Evolutionary conservation across 345 rosid genomes (phyloP), one percentile per base, ranked within the genome.

Genomic region (Melaleuca alternifolia): DNA sequence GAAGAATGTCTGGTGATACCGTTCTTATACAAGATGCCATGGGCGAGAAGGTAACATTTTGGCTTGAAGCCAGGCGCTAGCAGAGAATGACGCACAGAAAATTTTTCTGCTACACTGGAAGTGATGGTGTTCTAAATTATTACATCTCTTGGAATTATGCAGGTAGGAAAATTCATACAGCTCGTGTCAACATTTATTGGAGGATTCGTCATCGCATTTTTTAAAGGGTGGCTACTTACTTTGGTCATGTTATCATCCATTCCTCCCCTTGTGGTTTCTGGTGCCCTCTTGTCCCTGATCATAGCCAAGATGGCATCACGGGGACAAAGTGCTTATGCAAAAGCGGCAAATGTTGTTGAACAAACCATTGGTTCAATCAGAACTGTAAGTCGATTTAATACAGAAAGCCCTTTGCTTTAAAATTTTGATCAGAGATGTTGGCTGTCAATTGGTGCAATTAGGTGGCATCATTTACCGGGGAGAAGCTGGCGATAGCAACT

Each of bases 1-100:
- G 97, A 24, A 94, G 99, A 89, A 96, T 96, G 99, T 96, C 99
- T 6, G 98, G 99, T 48, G 99, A 96, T 89, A 96, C 98, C 7
- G 99, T 94, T 76, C 94, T 96, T 50, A 96, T 96, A 85, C 98
- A 95, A 90, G 97, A 96, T 28, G 99, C 99, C 57, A 96, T 96
- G 98, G 99, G 99, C 12, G 99, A 96, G 88, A 96, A 95, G 95
- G 99, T 96, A 89, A 82, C 51, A 50, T n/a, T 76, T 8, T 33
- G 20, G 77, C 50, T 51, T 11, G 50, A 44, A 44, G 37, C 54
- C 87, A 23, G 41, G n/a, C 20, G 18, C 44, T 24, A 8, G 53
- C 54, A 1, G 44, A 53, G 24, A n/a, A 83, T 41, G 84, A 52
- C 41, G 28, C n/a, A 57, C 21, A 1, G 15, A n/a, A 33, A 16